These are phyloP conservation scores for Pichia sp. DNA, from an alignment of 1,139 yeast species.

Conservation along the genomic window DNA sequence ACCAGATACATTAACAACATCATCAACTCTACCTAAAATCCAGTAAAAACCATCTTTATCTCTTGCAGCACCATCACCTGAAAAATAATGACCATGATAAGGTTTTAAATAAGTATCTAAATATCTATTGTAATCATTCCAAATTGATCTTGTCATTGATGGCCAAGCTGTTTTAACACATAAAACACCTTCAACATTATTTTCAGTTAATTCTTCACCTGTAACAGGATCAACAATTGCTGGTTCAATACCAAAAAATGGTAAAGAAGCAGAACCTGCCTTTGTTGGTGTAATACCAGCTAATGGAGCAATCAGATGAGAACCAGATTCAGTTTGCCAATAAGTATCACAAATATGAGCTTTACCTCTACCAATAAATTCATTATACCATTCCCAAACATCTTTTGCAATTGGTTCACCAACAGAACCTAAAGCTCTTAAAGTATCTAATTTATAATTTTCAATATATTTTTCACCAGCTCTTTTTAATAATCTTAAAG, in stretches of 20 bases:
- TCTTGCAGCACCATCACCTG: conserved; percentile 81
- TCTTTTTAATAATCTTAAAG: conserved; percentile 72
- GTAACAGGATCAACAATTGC: conserved; percentile 65
- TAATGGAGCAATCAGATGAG: conserved; percentile 64
- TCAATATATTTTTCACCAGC: conserved; percentile 70
- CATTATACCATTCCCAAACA: conserved; percentile 90
- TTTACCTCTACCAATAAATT: conserved; percentile 66
- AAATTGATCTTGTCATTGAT: conserved; percentile 69
- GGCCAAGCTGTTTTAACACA: conserved; percentile 74
- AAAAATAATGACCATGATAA: conserved; percentile 62
- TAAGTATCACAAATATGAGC: conserved; percentile 74
- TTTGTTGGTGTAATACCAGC: conserved; percentile 72
- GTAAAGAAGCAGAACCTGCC: conserved; percentile 74
- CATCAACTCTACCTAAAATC: conserved; percentile 79
- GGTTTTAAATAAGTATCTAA: conserved; percentile 69
- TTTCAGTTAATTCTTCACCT: conserved; percentile 58
- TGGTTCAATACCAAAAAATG: conserved; percentile 69
- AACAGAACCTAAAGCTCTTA: conserved; percentile 76
- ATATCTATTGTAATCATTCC: conserved; percentile 61
- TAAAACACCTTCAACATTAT: conserved; percentile 68
- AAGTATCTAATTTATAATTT: conserved; percentile 55
- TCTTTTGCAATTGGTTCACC: conserved; percentile 94
- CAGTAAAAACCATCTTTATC: conserved; percentile 72
- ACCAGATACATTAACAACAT: conserved; percentile 76
- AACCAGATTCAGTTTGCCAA: conserved; percentile 83